Evolutionary conservation across 1,284 basidiomycete species (phyloP), one percentile per base, ranked within the genome.

Genomic region (Porogramme epimiltina): DNA sequence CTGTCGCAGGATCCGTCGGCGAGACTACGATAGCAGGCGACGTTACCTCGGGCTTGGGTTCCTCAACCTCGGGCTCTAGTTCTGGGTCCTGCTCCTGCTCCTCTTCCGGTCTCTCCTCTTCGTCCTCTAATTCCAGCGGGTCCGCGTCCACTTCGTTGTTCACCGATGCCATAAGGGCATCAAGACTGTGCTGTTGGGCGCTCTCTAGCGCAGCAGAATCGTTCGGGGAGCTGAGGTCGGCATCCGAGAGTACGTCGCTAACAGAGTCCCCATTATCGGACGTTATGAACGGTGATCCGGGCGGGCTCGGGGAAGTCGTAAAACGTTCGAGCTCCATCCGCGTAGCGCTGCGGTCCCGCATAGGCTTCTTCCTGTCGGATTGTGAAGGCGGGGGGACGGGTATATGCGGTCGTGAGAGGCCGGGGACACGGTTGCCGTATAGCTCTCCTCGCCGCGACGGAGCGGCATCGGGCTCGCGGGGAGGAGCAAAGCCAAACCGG

Each of bases 401-500:
- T 50, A 53, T 53, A 33, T 65, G 51, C 40, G 67, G 58, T 48
- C 65, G 54, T 45, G 66, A 64, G 39, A 71, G 72, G 31, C 75
- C 71, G 43, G 80, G 78, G 42, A 89, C 78, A 24, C 87, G 75
- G 68, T 89, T 90, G 24, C 85, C 87, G 62, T 89, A 87, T 25
- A 89, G 69, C 66, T 89, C 85, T 38, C 82, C 80, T 60, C 76
- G 78, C 62, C 73, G 78, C 37, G 71, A 64, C 28, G 74, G 71
- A 11, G 68, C 68, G 47, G 73, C 74, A 45, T 61, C 80, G 37
- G 74, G 68, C 34, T 69, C 64, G 16, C 80, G 80, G 5, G 84
- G 83, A 5, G 79, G 80, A n/a, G 84, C 84, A 58, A 88, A 70
- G 13, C 80, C 87, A 66, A 90, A 89, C 54, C 84, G 82, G 5